Conservation (phyloP, 129 eudicot species). For the Lonicera japonica region DNA sequence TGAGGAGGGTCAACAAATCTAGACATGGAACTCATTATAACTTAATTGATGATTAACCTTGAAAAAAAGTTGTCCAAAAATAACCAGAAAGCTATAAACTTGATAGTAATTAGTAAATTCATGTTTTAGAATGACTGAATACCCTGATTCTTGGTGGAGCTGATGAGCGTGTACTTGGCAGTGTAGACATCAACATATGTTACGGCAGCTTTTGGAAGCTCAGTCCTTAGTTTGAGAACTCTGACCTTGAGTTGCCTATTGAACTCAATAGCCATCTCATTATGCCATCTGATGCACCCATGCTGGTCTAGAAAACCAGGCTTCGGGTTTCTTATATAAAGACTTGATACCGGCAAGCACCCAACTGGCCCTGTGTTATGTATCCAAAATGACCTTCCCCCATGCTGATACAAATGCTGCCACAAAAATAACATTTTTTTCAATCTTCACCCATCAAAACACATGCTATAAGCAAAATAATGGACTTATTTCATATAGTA, state of each 20-base stretch:
- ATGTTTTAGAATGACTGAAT: slow-evolving; percentile 3
- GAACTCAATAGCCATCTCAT: slow-evolving; percentile 45
- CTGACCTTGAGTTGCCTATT: slow-evolving; percentile 47
- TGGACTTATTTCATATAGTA: too few species aligned
- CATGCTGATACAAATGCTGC: slow-evolving; percentile 52
- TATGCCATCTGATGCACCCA: slow-evolving; percentile 53
- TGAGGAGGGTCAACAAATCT: too few species aligned
- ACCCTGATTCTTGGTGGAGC: slow-evolving; percentile 38
- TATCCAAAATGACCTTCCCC: slow-evolving; percentile 70
- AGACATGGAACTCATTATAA: too few species aligned
- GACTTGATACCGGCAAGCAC: slow-evolving; percentile 44
- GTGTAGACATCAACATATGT: slow-evolving; percentile 53
- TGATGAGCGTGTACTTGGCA: slow-evolving; percentile 55
- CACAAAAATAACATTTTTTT: background rate
- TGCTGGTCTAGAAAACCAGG: slow-evolving; percentile 51
- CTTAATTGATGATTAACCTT: too few species aligned
- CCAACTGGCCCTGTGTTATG: slow-evolving; percentile 71
- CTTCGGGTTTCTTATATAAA: slow-evolving; percentile 24
- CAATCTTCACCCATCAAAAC: too few species aligned
- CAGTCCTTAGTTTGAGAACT: slow-evolving; percentile 35
- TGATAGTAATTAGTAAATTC: too few species aligned
- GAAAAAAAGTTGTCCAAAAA: too few species aligned
- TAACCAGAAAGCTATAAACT: too few species aligned
- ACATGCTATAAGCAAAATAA: too few species aligned
- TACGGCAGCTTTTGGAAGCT: slow-evolving; percentile 47